Conservation (phyloP, 208 protist genomes). For the Angomonas ambiguus region DNA sequence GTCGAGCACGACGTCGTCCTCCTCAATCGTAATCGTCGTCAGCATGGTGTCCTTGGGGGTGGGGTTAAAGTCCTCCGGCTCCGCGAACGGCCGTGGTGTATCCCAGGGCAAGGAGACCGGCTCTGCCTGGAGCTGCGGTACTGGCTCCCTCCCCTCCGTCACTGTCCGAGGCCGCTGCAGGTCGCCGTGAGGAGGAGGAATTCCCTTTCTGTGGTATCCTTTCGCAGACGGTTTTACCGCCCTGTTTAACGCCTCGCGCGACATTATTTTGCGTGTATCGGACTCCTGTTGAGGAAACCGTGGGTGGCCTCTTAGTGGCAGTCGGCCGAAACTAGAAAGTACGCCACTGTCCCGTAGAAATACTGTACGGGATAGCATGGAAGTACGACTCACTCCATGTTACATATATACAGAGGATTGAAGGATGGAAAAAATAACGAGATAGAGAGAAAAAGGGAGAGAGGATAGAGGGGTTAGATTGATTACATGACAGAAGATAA, state of each 20-base stretch:
- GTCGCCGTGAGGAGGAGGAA: no score
- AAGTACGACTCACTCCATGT: no score
- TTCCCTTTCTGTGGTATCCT: no score
- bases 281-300: constrained; percentile 25
- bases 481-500: not conserved
- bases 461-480: not conserved
- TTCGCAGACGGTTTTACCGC: not conserved
- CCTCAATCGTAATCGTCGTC: constrained; percentile 14
- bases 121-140: constrained; percentile 6
- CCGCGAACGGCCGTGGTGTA: not conserved
- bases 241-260: constrained; percentile 8
- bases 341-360: not conserved
- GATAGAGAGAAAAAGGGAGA: not conserved
- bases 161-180: constrained; percentile 10
- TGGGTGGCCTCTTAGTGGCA: constrained; percentile 18
- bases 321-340: constrained; percentile 16
- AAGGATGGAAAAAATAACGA: not conserved
- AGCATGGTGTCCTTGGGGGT: not conserved
- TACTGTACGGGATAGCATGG: not conserved
- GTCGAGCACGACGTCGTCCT: constrained; percentile 53
- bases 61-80: not conserved
- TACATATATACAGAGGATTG: not conserved
- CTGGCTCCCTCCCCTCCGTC: not conserved
- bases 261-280: constrained; percentile 21
- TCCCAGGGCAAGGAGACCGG: not conserved